A percentile compares a stretch with the other conserved stretches of the same genome.
phyloP scores from a whole-genome alignment of 208 protist species.

The Zelonia costaricensis region DNA sequence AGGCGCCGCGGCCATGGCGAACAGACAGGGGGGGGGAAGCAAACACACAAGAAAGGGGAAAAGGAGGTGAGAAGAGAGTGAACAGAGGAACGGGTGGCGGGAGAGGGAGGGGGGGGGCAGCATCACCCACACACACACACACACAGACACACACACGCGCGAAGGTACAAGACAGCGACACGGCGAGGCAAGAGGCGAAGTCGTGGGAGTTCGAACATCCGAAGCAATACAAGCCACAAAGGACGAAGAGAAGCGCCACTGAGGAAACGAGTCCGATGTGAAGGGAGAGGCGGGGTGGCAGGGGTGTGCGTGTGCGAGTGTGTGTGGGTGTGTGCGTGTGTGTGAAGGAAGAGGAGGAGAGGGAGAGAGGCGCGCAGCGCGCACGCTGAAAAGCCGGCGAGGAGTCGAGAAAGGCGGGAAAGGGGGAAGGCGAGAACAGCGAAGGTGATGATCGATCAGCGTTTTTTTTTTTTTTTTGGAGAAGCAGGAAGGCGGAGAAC shows the following conservation, averaged over 20 bases:
- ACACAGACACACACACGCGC: background rate
- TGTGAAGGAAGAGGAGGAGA: background rate
- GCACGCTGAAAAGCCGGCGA: background rate
- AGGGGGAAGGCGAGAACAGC: background rate
- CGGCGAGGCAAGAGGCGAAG: background rate
- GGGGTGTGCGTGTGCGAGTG: background rate
- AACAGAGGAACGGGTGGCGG: background rate
- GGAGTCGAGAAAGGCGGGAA: background rate
- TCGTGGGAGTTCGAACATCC: background rate
- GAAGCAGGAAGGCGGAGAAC: background rate
- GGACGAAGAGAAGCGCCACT: too few species aligned
- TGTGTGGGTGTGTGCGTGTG: background rate
- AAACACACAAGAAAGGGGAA: too few species aligned
- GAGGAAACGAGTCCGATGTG: background rate
- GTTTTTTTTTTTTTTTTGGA: too few species aligned
- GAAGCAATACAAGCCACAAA: background rate
- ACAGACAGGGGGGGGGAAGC: too few species aligned
- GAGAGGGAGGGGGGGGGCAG: background rate
- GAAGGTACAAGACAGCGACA: background rate
- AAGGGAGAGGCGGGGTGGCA: background rate
- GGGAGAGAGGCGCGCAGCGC: background rate
- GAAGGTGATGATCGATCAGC: background rate
- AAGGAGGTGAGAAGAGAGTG: background rate
- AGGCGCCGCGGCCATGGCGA: too few species aligned
- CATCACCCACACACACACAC: background rate